phyloP scores from a whole-genome alignment of 2,329 filamentous ascomycete species.

The Fusarium sororula region DNA sequence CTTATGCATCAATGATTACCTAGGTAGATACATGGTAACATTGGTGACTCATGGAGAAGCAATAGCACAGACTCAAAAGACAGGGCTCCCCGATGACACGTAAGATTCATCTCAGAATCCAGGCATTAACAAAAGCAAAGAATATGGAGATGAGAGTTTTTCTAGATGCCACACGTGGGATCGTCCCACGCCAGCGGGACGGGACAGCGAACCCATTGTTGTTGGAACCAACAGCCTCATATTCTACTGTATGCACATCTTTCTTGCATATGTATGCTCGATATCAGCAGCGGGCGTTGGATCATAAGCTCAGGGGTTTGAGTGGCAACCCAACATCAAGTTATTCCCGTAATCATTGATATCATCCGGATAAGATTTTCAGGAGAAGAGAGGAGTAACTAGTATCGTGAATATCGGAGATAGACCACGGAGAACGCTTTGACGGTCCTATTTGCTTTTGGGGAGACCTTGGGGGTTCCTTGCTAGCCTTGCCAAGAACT shows the following conservation, averaged over 20 bases:
- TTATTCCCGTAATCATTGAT: background rate
- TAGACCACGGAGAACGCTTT: slow-evolving; percentile 7
- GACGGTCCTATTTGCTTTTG: slow-evolving; percentile 10
- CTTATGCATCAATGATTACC: background rate
- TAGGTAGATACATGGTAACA: background rate
- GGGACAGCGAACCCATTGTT: slow-evolving; percentile 9
- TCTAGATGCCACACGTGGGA: slow-evolving; percentile 27
- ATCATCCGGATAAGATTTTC: slow-evolving; percentile 1
- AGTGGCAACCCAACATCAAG: background rate
- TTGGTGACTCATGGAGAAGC: slow-evolving; percentile 1
- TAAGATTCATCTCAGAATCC: slow-evolving; percentile 1
- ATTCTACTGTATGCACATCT: background rate
- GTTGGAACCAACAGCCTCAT: slow-evolving; percentile 21
- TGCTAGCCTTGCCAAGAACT: slow-evolving; percentile 16
- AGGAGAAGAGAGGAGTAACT: slow-evolving; percentile 4
- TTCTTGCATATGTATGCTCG: background rate
- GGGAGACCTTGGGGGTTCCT: background rate
- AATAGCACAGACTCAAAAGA: slow-evolving; percentile 1
- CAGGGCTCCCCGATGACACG: slow-evolving; percentile 13
- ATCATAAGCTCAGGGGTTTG: slow-evolving; percentile 17
- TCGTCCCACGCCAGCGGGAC: slow-evolving; percentile 29
- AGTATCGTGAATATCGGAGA: background rate
- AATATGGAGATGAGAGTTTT: slow-evolving; percentile 10
- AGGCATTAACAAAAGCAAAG: slow-evolving; percentile 4
- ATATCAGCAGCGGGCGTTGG: background rate